phyloP scores from a whole-genome alignment of 768 basidiomycete genomes.

The Lactarius hengduanensis region DNA sequence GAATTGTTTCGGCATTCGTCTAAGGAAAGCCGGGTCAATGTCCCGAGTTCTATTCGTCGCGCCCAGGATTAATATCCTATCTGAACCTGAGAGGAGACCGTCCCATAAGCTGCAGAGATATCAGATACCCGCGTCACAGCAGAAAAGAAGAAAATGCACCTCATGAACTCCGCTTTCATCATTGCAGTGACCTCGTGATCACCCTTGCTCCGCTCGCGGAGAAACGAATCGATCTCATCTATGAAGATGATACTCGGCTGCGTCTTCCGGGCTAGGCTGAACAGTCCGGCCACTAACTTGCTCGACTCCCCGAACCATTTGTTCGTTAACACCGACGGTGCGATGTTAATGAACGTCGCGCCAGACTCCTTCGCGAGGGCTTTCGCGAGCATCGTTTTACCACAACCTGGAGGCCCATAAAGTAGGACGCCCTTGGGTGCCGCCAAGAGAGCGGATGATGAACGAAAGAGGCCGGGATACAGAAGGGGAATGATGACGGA shows the following conservation, averaged over 20 bases:
- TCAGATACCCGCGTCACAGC: not conserved
- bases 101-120: slow-evolving; percentile 77
- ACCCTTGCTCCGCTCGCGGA: slow-evolving; percentile 80
- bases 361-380: slow-evolving; percentile 96
- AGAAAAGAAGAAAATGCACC: slow-evolving; percentile 47
- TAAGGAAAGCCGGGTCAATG: slow-evolving; percentile 79
- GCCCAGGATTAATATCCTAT: slow-evolving; percentile 87
- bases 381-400: slow-evolving; percentile 99
- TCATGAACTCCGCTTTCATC: slow-evolving; percentile 98
- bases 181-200: slow-evolving; percentile 98
- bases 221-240: slow-evolving; percentile 96
- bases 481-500: slow-evolving; percentile 93
- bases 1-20: slow-evolving; percentile 99
- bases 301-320: slow-evolving; percentile 92
- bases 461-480: slow-evolving; percentile 83
- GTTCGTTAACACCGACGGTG: slow-evolving; percentile 69
- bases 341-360: slow-evolving; percentile 93
- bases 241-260: slow-evolving; percentile 98
- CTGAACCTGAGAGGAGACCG: slow-evolving; percentile 76
- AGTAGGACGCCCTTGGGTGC: slow-evolving; percentile 96
- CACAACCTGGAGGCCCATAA: slow-evolving; percentile 96
- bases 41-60: slow-evolving; percentile 96
- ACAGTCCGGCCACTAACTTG: slow-evolving; percentile 92
- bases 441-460: slow-evolving; percentile 76
- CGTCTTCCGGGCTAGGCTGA: slow-evolving; percentile 89